Evolutionary conservation across 2,329 filamentous ascomycete species (phyloP), one percentile per base, ranked within the genome.

Genomic region (Ophiocordyceps sinensis): DNA sequence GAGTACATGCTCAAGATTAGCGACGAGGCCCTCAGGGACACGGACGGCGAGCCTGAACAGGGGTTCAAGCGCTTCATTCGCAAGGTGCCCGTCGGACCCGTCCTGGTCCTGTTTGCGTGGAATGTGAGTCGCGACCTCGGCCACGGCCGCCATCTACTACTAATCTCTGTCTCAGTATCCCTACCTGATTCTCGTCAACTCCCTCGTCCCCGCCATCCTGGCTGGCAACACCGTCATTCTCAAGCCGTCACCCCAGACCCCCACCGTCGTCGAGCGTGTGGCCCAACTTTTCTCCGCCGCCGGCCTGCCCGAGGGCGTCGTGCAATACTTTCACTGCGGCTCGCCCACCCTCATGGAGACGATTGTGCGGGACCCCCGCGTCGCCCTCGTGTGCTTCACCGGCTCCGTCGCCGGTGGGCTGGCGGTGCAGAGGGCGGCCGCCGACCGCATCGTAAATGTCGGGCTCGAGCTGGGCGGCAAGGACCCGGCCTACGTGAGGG

Each of bases 231-330:
- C 82, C 4, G 85, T 96, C 44, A 91, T 96, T 45, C 66, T 96
- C 43, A 96, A 96, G 66, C 89, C 89, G 19, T 94, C 86, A 6
- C 89, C 89, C 10, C 89, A 96, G 63, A 95, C 89, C 2, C 89
- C 89, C 2, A 94, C 88, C 0, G 80, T 94, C 47, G 88, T 77
- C 35, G 89, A 96, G 67, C 85, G 86, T 45, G 75, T 94, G 17
- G 66, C 82, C 42, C 71, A 80, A 48, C 75, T 84, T 41, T 94
- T 96, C 59, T 60, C 66, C 36, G 77, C 86, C 53, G 86, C 87
- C 15, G 89, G 89, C 10, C 71, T 95, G 30, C 86, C 86, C 19
- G 60, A 79, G 36, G 81, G 87, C 45, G 86, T 95, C 41, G 75
- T 95, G 41, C 89, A 95, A 63, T 88, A 85, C 61, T 87, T 95